Evolutionary conservation across 2,329 filamentous ascomycete genomes (phyloP).

Genomic region (Didymella glomerata): DNA sequence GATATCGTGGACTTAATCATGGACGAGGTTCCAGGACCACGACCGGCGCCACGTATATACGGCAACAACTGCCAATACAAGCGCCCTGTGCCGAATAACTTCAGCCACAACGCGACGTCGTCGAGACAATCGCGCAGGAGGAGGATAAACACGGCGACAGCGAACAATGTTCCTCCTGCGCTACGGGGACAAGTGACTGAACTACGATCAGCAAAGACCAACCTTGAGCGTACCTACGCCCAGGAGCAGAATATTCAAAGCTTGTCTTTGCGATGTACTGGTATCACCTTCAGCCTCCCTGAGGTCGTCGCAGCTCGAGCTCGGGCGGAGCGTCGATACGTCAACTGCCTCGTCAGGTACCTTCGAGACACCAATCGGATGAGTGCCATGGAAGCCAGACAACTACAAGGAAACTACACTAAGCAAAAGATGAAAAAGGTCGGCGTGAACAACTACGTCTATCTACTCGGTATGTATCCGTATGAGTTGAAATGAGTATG

Average conservation of each 20-base stretch:
- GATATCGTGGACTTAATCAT: constrained; percentile 44
- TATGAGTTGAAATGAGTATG: constrained; percentile 16
- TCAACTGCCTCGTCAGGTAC: constrained; percentile 32
- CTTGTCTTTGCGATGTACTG: not conserved
- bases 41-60: not conserved
- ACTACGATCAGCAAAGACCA: constrained; percentile 18
- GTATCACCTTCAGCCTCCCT: not conserved
- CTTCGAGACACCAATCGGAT: constrained; percentile 25
- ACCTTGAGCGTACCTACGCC: constrained; percentile 23
- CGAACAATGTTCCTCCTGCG: not conserved
- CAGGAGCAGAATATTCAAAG: constrained; percentile 18
- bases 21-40: constrained; percentile 21
- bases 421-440: constrained; percentile 21
- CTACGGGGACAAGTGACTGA: constrained; percentile 15
- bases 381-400: constrained; percentile 10
- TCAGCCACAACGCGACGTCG: not conserved
- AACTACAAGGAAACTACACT: constrained; percentile 26
- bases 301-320: constrained; percentile 11
- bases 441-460: constrained; percentile 13
- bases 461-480: constrained; percentile 26
- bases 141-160: not conserved
- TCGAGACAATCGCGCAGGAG: constrained; percentile 1
- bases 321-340: constrained; percentile 28
- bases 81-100: not conserved
- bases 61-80: not conserved